Conservation (phyloP, 2,329 filamentous ascomycete genomes). For the Colletotrichum lentis region DNA sequence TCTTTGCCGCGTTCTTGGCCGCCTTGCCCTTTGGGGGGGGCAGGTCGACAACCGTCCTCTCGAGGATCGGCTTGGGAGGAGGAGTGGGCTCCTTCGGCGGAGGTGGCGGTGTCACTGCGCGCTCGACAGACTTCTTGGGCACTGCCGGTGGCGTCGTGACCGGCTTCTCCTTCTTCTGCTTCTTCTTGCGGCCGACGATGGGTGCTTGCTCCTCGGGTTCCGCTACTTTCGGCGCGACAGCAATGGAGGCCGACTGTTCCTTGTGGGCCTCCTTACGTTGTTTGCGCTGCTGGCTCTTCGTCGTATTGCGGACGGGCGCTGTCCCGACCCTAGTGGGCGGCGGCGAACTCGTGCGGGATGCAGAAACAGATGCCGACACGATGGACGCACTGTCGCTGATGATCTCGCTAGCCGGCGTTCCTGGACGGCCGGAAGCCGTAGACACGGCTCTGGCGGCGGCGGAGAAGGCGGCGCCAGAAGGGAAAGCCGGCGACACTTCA, state of each 20-base stretch:
- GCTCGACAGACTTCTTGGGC: slow-evolving; percentile 36
- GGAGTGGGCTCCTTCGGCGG: slow-evolving; percentile 34
- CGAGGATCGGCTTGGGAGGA: slow-evolving; percentile 36
- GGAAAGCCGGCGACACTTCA: slow-evolving; percentile 58
- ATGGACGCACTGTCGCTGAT: slow-evolving; percentile 81
- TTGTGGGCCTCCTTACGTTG: slow-evolving; percentile 74
- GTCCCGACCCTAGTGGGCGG: slow-evolving; percentile 70
- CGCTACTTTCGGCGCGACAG: slow-evolving; percentile 58
- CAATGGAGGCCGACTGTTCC: slow-evolving; percentile 66
- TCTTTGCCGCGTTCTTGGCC: slow-evolving; percentile 40
- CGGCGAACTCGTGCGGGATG: slow-evolving; percentile 75
- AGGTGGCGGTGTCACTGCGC: slow-evolving; percentile 16
- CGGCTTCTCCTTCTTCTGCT: slow-evolving; percentile 78
- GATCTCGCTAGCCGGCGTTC: slow-evolving; percentile 76
- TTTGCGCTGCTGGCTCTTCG: slow-evolving; percentile 82
- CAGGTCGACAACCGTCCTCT: slow-evolving; percentile 42
- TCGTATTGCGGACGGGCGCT: slow-evolving; percentile 73
- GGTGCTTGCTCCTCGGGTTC: slow-evolving; percentile 72
- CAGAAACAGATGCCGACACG: slow-evolving; percentile 73
- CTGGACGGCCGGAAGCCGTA: slow-evolving; percentile 63
- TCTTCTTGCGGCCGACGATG: slow-evolving; percentile 83
- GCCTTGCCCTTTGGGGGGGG: slow-evolving; percentile 39
- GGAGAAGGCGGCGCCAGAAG: slow-evolving; percentile 35
- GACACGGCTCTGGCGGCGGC: slow-evolving; percentile 53
- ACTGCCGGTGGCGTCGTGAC: slow-evolving; percentile 39